Base-by-base conservation (phyloP, 495 filamentous ascomycete genomes). In the Penicillium atrosanguineum region DNA sequence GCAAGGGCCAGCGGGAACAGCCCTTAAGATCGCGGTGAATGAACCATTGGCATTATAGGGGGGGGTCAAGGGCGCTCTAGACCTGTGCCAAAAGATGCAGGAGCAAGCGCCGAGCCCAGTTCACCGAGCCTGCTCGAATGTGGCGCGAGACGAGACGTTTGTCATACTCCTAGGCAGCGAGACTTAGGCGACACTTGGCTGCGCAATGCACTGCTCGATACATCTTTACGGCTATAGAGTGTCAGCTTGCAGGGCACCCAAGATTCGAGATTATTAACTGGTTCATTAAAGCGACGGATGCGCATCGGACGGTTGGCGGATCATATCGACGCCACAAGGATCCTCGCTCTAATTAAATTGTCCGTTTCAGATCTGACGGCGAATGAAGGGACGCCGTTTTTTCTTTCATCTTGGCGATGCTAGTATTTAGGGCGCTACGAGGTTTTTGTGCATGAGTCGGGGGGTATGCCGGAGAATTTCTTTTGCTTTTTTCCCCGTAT, bases 261-360 rank as follows among this genome's bases (percentile, higher is more conserved):
- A 23, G 23, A 31, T 6, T 31, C 4, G 28, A 9, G 7, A 9
- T 12, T 14, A 14, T 11, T 42, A 1, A 19, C 36, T 26, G 37
- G 28, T 18, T 11, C 19, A 18, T 20, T 26, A 42, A 45, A 26
- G 45, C 52, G 34, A 29, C 20, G 36, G 34, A 29, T 23, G 21
- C n/a, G 39, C 16, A 21, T 42, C 18, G n/a, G 39, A 42, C 11
- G 20, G 18, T 26, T 28, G 46, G 46, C 11, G 25, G 46, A 26
- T 48, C 46, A 48, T 29, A 39, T 48, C 31, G 18, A 43, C 41
- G 41, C 53, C 53, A 43, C 53, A 51, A 42, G 44, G 21, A 28
- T 26, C 42, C 46, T 6, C 28, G 48, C 43, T 31, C 11, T 50
- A 56, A 46, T 50, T 40, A 40, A 5, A 46, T 20, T 14, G 11